Base-by-base conservation (phyloP, 2,329 filamentous ascomycete species). In the Pseudodiploospora longispora region DNA sequence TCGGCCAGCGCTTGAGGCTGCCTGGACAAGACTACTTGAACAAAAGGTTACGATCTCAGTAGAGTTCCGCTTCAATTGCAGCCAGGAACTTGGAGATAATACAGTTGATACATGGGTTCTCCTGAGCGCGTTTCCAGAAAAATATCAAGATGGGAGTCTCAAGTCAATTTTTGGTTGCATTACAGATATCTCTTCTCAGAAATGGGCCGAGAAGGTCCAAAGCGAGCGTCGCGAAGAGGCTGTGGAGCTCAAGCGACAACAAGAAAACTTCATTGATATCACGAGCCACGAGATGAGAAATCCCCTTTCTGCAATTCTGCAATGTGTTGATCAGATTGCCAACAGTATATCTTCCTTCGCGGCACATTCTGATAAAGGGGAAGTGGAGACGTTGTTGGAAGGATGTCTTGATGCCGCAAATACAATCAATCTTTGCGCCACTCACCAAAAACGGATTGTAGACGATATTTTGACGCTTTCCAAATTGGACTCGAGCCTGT, bases 141-240 rank as follows among this genome's bases (percentile, higher is more conserved):
- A 76, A 55, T 74, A 83, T 48, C 65, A 70, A 1, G 67, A 77
- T 29, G 84, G 83, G 4, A 67, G 69, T 29, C 71, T 89, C 41
- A 87, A 87, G 65, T 80, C 82, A 49, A 82, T 89, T 3, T 89
- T 90, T 53, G 85, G 85, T 42, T 85, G 82, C 56, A 83, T 94
- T 41, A 91, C 87, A 0, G 87, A 94, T 56, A 94, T 95, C 51
- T 88, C 84, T 12, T 78, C 85, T 43, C 86, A 93, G 59, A 95
- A 94, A 60, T 83, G 83, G 72, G 87, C 87, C 1, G 87, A 94
- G 61, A 81, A 83, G 38, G 80, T 88, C 31, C 86, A 94, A 61
- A 87, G 78, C 54, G 75, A 82, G 37, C 80, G 86, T 46, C 83
- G 86, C 56, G 79, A 90, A 55, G 87, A 93, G 59, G 88, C 87